phyloP scores from a whole-genome alignment of 2,329 filamentous ascomycete species.

The Drechslerella coelobrocha region DNA sequence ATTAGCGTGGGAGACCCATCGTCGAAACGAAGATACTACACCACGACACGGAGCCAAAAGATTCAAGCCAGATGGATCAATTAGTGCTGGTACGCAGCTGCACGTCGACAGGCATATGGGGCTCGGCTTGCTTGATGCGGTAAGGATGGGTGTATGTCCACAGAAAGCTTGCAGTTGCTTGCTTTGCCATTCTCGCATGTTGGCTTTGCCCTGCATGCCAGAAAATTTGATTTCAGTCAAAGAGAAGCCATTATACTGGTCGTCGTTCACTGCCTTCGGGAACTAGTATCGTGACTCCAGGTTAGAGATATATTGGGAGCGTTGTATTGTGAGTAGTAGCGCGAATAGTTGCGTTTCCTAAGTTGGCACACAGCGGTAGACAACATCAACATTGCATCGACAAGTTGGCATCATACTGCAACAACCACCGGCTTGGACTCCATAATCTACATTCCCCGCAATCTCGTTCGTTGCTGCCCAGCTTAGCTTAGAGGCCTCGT shows the following conservation, averaged over 20 bases:
- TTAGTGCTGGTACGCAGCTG: not conserved
- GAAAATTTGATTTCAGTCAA: too few species aligned
- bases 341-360: too few species aligned
- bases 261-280: too few species aligned
- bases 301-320: too few species aligned
- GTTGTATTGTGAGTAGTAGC: too few species aligned
- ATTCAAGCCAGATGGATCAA: not conserved
- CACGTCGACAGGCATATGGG: not conserved
- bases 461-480: too few species aligned
- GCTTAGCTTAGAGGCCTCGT: too few species aligned
- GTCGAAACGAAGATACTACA: constrained; percentile 1
- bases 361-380: too few species aligned
- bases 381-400: too few species aligned
- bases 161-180: constrained; percentile 18
- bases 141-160: constrained; percentile 21
- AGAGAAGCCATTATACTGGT: too few species aligned
- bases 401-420: too few species aligned
- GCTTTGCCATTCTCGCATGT: not conserved
- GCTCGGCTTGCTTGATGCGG: constrained; percentile 39
- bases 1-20: not conserved
- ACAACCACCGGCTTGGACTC: not conserved
- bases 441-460: not conserved
- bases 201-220: not conserved
- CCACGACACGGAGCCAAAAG: not conserved
- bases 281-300: too few species aligned